Conservation (phyloP, 2,329 filamentous ascomycete species). For the Beauveria brongniartii region DNA sequence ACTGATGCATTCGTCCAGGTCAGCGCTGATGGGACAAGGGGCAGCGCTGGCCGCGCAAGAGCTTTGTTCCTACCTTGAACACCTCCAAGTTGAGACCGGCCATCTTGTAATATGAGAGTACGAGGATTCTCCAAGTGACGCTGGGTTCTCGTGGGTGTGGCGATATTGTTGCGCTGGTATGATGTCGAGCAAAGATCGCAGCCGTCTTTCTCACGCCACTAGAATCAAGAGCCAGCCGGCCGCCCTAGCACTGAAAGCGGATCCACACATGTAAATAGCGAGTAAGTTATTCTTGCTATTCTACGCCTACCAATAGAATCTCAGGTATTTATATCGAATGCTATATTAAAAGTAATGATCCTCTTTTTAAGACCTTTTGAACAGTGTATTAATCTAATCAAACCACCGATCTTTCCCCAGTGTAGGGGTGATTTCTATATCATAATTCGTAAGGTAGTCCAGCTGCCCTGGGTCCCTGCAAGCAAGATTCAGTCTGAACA, state of each 20-base stretch:
- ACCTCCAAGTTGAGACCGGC: constrained; percentile 86
- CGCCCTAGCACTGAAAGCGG: neutral
- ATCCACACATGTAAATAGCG: neutral
- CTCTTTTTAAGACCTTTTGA: neutral
- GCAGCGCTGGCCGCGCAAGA: neutral
- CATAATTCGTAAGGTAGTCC: constrained; percentile 4
- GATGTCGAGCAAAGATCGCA: neutral
- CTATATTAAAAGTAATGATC: neutral
- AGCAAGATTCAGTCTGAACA: neutral
- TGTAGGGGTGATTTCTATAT: neutral
- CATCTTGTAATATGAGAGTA: constrained; percentile 37
- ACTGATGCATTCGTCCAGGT: constrained; percentile 43
- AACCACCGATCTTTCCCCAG: neutral
- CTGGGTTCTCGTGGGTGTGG: neutral
- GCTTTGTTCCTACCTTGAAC: constrained; percentile 62
- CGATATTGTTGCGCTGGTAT: neutral
- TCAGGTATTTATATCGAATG: neutral
- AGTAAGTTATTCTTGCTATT: neutral
- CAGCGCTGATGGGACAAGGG: neutral
- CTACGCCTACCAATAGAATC: neutral
- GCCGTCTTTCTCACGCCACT: neutral
- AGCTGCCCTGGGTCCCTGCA: neutral
- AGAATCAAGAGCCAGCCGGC: neutral
- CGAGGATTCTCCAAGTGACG: neutral
- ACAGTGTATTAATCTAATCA: neutral